Evolutionary conservation across 192 early-diverging fungal genomes (phyloP), one percentile per base, ranked within the genome.

Genomic region (Lobosporangium transversale): DNA sequence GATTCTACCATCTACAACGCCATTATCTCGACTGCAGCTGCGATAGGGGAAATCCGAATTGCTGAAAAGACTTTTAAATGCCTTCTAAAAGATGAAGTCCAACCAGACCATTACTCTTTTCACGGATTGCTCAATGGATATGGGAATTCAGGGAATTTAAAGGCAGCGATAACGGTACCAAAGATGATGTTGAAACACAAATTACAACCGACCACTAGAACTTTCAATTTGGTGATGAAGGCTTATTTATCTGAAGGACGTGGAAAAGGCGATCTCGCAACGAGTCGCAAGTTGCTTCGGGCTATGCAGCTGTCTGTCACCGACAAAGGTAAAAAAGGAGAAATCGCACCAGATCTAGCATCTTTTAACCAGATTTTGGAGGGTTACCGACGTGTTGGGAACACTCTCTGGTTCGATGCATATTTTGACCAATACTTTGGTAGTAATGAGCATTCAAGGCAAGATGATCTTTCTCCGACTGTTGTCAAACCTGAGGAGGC

Each of bases 141-240:
- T 21, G 35, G 55, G 2, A 24, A 60, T 11, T 27, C 48, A 26
- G 56, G 61, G 24, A 59, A 76, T 53, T 58, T 76, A 11, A 53
- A 62, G 15, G 73, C 63, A 1, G 73, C 73, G 1, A 26, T 67
- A 14, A 21, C 62, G 64, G 57, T 67, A 10, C 65, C 73, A 8
- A 53, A 67, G 26, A 56, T 60, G 50, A 80, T 80, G 79, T 27
- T 80, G n/a, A 74, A 74, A 23, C 60, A 55, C 9, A 73, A 68
- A 15, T 36, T 80, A 14, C 35, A n/a, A 1, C 79, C 79, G 26
- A 73, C 58, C 3, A 74, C 70, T 44, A 68, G 49, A 50, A 80
- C 79, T 20, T 80, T 80, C 35, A 80, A 80, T 42, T 30, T 73
- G 49, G 45, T 74, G 14, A 80, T 80, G 65, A 68, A 71, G 31